Base-by-base conservation (phyloP, 768 basidiomycete species). In the Auriscalpium orientale region DNA sequence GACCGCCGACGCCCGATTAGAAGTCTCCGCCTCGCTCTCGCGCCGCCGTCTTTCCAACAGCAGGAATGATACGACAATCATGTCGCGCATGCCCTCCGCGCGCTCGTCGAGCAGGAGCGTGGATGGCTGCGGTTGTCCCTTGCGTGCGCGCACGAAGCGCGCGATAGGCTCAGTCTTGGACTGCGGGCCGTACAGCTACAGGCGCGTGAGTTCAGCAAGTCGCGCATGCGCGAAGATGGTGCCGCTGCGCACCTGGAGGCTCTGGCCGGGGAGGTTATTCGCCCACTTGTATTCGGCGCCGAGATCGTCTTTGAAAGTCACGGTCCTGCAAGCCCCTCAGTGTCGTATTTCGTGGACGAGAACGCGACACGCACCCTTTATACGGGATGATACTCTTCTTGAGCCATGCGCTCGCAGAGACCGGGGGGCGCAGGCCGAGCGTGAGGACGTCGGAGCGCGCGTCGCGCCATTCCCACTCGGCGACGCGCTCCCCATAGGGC, bases 391-490 rank as follows among this genome's bases (percentile, higher is more conserved):
- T 40, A 37, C 58, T 59, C 49, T 56, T 62, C 46, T 55, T 56
- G 45, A 62, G 58, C 60, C 60, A 62, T 13, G 55, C 40, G n/a
- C 60, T 59, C 15, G 58, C 58, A 6, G 53, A 35, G 5, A 53
- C 10, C 37, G 37, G 53, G 12, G 55, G 52, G 35, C 15, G 55
- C 46, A 21, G 2, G 50, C 55, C 37, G 12, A 59, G 49, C 49
- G 55, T 59, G 55, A 62, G 61, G 46, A 62, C n/a, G 53, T 62
- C 61, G 7, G 61, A 62, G 18, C 61, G 58, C 15, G 40, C 40
- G 20, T 60, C 58, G 28, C 61, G 55, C 61, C 61, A 62, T 22
- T 48, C 56, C 61, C 61, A 62, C 49, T 59, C 53, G 28, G 61
- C 58, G 53, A 62, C 56, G 38, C 53, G 52, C 35, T 53, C 53